Evolutionary conservation across 306 rosid genomes (phyloP), one percentile per base, ranked within the genome.

Genomic region (Erythrophleum fordii): DNA sequence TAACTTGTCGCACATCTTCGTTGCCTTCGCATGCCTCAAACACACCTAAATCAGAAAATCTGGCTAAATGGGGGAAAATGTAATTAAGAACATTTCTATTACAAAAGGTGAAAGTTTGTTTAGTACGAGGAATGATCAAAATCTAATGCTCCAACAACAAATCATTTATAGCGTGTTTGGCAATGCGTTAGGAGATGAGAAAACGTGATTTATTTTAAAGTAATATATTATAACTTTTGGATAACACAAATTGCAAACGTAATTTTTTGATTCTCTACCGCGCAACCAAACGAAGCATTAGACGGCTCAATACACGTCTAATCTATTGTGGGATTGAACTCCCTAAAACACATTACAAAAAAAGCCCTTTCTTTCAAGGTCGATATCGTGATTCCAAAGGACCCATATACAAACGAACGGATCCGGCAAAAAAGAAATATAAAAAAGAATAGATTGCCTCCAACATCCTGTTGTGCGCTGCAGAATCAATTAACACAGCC

Each of bases 341-440:
- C 84, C 86, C 91, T 83, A 89, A 77, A 83, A 61, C 80, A 83
- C 77, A 86, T 85, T 87, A 90, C 90, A 90, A 76, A 75, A 58
- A 84, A 78, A 46, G 69, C 42, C 71, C 83, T 71, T 81, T 83
- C 87, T 83, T 81, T 67, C 67, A 70, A 73, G 66, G 88, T 88
- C 84, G 83, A 83, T 77, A 73, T 84, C 74, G 69, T 81, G 84
- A 85, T 82, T 81, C 79, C 89, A 85, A 83, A 75, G 82, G 83
- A 85, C 52, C 86, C 80, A 75, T 81, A 68, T 84, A 85, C 81
- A 82, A 88, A 69, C 80, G 80, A 82, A 82, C 79, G 81, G 84
- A 79, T 83, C 86, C 77, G 69, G 78, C 71, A 77, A 77, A 84
- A 51, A 74, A 13, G 26, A 73, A 52, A 60, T 69, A 61, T 68